Base-by-base conservation (phyloP, 805 yeast genomes). In the Saturnispora ahearnii region DNA sequence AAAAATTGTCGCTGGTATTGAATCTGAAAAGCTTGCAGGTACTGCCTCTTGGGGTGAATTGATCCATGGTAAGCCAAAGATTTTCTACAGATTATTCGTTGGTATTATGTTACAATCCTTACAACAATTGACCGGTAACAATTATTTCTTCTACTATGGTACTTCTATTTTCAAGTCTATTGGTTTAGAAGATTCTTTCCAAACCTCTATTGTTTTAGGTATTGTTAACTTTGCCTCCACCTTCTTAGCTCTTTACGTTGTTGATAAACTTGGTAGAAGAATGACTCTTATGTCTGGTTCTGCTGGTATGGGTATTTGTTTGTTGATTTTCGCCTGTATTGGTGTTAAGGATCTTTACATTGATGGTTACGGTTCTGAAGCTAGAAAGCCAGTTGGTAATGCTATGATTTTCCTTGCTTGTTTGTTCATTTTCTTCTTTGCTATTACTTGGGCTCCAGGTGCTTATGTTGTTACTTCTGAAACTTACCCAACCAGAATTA, bases 361-460 rank as follows among this genome's bases (percentile, higher is more conserved):
- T 12, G 66, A 70, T 51, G 73, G 73, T 33, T 68, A 64, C 53
- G 70, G 66, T 59, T 62, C 64, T 46, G 59, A 61, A 48, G 57
- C 76, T 33, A 65, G 74, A 41, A 73, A 71, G 55, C 72, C 81
- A 51, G 77, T 82, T 47, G 86, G 86, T 59, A 60, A 70, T 53
- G 77, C 74, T 10, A 78, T 83, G 85, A 80, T 83, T 60, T 74
- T 74, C 58, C 71, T 82, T 49, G 73, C 87, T 6, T 81, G 86
- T 68, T 61, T 81, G 47, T 83, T 73, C 68, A 78, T 83, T 51
- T 70, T 79, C 66, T 79, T 73, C 64, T 83, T 83, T 61, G 89
- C 90, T 3, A 73, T 79, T 26, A 79, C 88, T n/a, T 79, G 87
- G 82, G 89, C 87, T 38, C 87, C 88, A 51, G 78, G 80, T 54